phyloP scores from a whole-genome alignment of 2,329 filamentous ascomycete genomes.

The Talaromyces sp. region DNA sequence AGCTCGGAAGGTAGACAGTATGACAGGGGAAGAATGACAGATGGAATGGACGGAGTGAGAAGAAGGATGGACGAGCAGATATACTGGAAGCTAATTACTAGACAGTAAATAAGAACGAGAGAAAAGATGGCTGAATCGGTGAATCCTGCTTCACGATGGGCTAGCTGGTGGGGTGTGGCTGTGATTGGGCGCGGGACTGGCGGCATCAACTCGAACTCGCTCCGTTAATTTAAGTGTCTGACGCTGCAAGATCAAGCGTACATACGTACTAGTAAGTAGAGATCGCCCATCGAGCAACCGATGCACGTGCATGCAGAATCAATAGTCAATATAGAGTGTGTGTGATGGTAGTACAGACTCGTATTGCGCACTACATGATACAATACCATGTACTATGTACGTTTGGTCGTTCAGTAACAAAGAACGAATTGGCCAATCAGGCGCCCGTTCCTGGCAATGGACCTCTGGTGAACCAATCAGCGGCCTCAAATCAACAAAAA shows the following conservation, averaged over 20 bases:
- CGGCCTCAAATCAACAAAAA: background rate
- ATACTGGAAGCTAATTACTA: background rate
- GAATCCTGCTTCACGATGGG: conserved; percentile 2
- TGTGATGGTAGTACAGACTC: background rate
- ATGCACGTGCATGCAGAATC: background rate
- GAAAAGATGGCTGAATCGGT: background rate
- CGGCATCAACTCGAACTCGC: background rate
- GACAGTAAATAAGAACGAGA: background rate
- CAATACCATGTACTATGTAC: no score
- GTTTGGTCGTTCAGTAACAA: no score
- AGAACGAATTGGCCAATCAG: background rate
- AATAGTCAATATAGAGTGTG: no score
- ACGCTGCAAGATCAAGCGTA: no score
- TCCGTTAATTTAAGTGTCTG: background rate
- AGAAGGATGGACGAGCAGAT: background rate
- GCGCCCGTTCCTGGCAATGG: background rate
- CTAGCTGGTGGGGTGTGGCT: background rate
- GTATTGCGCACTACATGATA: background rate
- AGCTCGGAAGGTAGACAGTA: conserved; percentile 3
- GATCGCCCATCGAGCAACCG: background rate
- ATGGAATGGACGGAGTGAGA: background rate
- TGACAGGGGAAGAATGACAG: background rate
- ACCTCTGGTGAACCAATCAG: background rate
- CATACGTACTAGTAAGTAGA: background rate
- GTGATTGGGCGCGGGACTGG: background rate